A percentile compares a stretch with the other conserved stretches of the same genome.
phyloP scores from a whole-genome alignment of 139 green algal species.

The Chlorella sp. region DNA sequence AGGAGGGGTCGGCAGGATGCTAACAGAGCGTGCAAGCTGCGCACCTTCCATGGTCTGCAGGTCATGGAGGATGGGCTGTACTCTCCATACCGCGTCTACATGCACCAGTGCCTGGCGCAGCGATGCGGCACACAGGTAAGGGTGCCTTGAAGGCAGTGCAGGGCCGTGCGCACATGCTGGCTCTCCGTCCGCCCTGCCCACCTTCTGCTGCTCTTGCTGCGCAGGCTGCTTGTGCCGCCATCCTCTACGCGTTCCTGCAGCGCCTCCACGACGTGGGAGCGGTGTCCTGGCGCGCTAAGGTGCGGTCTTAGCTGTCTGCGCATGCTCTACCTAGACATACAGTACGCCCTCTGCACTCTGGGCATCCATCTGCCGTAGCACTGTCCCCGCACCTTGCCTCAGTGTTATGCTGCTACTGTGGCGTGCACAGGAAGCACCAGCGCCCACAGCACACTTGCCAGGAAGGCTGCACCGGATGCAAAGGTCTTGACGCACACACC shows the following conservation, averaged over 20 bases:
- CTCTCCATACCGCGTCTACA: slow-evolving; percentile 30
- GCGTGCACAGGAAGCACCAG: not conserved
- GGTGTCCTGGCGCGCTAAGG: not conserved
- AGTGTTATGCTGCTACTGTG: not conserved
- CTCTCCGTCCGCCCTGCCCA: not conserved
- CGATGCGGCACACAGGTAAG: slow-evolving; percentile 22
- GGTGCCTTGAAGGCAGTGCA: not conserved
- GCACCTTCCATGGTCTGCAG: slow-evolving; percentile 11
- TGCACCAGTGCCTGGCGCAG: slow-evolving; percentile 26
- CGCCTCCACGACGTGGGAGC: not conserved
- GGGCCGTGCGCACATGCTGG: not conserved
- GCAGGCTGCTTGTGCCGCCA: slow-evolving; percentile 1
- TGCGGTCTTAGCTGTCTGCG: not conserved
- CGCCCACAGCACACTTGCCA: no score
- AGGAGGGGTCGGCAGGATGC: no score
- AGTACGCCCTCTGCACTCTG: no score
- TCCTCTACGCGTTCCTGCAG: not conserved
- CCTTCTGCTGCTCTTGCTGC: not conserved
- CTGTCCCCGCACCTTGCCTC: not conserved
- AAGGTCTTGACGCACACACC: no score
- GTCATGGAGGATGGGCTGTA: slow-evolving; percentile 16
- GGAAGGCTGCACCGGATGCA: no score
- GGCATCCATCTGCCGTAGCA: no score
- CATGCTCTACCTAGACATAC: no score
- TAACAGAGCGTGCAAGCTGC: no score